Conservation (phyloP, 345 rosid species). For the Camelina hispida region DNA sequence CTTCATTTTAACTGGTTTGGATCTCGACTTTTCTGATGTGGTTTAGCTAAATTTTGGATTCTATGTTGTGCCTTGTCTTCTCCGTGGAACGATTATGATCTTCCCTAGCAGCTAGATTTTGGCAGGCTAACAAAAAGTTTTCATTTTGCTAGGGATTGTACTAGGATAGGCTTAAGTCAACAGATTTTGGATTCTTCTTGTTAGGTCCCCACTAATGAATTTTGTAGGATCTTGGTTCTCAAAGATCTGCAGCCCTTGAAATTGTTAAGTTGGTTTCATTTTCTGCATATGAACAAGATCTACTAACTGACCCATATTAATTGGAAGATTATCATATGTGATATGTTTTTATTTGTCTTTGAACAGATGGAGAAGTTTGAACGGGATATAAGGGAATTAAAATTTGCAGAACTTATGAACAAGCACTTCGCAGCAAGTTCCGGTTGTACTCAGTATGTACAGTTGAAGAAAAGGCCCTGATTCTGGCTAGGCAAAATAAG, state of each 20-base stretch:
- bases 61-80: neutral
- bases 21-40: conserved; percentile 14
- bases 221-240: conserved; percentile 27
- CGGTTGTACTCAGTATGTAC: conserved; percentile 70
- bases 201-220: conserved; percentile 42
- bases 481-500: conserved; percentile 67
- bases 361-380: conserved; percentile 92
- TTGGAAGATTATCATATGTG: conserved; percentile 21
- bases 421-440: conserved; percentile 99
- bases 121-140: conserved; percentile 11
- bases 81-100: conserved; percentile 5
- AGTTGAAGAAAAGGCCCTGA: conserved; percentile 76
- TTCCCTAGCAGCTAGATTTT: conserved; percentile 9
- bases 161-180: conserved; percentile 31
- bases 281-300: conserved; percentile 6
- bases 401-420: conserved; percentile 93
- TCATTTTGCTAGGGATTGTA: conserved; percentile 33
- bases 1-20: neutral
- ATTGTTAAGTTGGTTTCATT: conserved; percentile 1
- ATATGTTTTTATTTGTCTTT: conserved; percentile 23
- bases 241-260: neutral
- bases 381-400: conserved; percentile 87
- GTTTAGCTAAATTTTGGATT: conserved; percentile 3
- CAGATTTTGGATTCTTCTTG: conserved; percentile 35
- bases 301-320: conserved; percentile 1